phyloP scores from a whole-genome alignment of 768 basidiomycete species.

The Auriscalpium microsporum region DNA sequence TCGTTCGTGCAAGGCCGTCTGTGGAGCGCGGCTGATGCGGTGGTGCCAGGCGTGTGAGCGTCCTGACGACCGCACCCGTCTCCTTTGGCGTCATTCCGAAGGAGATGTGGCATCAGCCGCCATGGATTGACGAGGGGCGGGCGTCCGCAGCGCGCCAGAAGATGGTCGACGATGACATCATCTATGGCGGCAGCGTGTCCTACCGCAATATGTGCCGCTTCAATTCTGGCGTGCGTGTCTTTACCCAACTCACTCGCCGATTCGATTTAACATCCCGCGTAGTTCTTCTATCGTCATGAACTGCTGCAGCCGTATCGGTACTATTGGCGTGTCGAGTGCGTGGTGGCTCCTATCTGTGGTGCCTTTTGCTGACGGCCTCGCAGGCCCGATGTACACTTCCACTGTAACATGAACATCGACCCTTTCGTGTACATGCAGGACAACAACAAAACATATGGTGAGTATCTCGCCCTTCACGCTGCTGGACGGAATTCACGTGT shows the following conservation, averaged over 20 bases:
- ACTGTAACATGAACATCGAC: constrained; percentile 57
- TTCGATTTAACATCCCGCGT: not conserved
- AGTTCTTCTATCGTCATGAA: constrained; percentile 58
- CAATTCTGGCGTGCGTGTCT: constrained; percentile 50
- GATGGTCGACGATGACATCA: constrained; percentile 40
- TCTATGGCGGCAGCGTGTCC: constrained; percentile 35
- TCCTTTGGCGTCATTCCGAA: constrained; percentile 50
- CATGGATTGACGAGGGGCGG: constrained; percentile 61
- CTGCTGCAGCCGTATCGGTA: constrained; percentile 59
- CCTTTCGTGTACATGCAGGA: constrained; percentile 56
- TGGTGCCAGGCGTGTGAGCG: constrained; percentile 41
- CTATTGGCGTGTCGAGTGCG: constrained; percentile 70
- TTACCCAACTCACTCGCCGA: not conserved
- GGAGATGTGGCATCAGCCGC: constrained; percentile 64
- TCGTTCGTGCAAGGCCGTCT: too few relatives aligned
- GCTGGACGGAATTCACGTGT: not conserved
- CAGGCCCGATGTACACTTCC: constrained; percentile 68
- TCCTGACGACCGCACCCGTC: constrained; percentile 27
- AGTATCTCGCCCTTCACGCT: not conserved
- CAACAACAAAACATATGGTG: constrained; percentile 42
- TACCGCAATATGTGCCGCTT: constrained; percentile 77
- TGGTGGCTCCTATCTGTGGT: not conserved
- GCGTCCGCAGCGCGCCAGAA: constrained; percentile 44
- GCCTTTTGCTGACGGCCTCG: not conserved
- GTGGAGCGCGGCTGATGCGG: constrained; percentile 29